Percentiles rank a stretch among this genome's conserved stretches.
phyloP scores from a whole-genome alignment of 345 rosid genomes.

The Arabis hirsuta region DNA sequence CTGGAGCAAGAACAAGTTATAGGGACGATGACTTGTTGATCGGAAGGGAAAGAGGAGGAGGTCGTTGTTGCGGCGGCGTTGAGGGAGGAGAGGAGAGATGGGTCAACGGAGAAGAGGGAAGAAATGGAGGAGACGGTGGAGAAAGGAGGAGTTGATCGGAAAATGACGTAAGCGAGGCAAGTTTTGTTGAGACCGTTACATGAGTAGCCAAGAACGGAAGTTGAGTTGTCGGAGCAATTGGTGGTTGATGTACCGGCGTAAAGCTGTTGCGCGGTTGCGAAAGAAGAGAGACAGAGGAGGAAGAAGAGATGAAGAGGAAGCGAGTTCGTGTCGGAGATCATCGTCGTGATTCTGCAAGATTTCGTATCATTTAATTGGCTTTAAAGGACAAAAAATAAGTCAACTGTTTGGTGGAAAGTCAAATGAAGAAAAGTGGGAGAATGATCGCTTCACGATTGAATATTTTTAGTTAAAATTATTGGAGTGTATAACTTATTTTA shows the following conservation, averaged over 20 bases:
- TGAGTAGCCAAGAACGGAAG: conserved; percentile 69
- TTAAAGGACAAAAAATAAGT: background rate
- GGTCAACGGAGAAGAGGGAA: conserved; percentile 51
- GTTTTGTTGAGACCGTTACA: conserved; percentile 69
- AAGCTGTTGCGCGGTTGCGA: conserved; percentile 66
- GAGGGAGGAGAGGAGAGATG: conserved; percentile 52
- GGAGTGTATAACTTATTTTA: background rate
- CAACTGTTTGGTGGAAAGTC: conserved; percentile 30
- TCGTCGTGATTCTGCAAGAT: conserved; percentile 14
- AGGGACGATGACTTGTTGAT: conserved; percentile 64
- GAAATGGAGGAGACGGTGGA: conserved; percentile 58
- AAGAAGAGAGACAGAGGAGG: conserved; percentile 31
- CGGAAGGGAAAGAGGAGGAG: conserved; percentile 43
- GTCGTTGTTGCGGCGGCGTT: conserved; percentile 53
- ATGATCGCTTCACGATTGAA: conserved; percentile 11
- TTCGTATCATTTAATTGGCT: background rate
- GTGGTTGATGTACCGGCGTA: conserved; percentile 56
- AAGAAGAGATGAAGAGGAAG: background rate
- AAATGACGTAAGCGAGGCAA: conserved; percentile 63
- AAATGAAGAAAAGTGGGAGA: conserved; percentile 10
- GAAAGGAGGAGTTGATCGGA: conserved; percentile 66
- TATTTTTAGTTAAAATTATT: conserved; percentile 3
- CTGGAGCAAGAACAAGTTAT: conserved; percentile 73
- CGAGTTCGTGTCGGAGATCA: conserved; percentile 6
- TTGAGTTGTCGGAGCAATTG: conserved; percentile 46